These are phyloP conservation scores for Fusarium udum DNA, from an alignment of 2,329 filamentous ascomycete genomes.

Conservation along the genomic window DNA sequence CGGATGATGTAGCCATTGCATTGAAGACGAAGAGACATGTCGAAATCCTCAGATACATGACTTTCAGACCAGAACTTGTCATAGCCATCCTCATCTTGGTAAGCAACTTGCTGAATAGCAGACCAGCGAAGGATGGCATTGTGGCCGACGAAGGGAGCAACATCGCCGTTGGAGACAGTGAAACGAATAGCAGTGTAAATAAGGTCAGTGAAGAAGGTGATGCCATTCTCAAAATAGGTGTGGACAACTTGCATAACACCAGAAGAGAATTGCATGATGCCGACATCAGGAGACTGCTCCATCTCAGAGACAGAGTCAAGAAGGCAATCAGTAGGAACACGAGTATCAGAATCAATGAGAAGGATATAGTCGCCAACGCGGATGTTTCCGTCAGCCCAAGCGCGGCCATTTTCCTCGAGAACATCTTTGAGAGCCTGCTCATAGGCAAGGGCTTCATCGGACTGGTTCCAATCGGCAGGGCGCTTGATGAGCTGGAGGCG, in stretches of 20 bases:
- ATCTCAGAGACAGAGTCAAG: constrained; percentile 84
- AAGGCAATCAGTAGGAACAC: constrained; percentile 79
- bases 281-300: constrained; percentile 81
- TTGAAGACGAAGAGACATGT: constrained; percentile 82
- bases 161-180: constrained; percentile 80
- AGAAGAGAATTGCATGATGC: constrained; percentile 80
- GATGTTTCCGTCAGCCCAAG: constrained; percentile 86
- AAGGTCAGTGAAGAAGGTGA: constrained; percentile 77
- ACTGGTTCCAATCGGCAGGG: constrained; percentile 70
- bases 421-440: constrained; percentile 71
- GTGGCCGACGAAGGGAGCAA: constrained; percentile 83
- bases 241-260: constrained; percentile 82
- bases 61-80: constrained; percentile 86
- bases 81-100: constrained; percentile 74
- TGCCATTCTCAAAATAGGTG: constrained; percentile 76
- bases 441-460: constrained; percentile 74
- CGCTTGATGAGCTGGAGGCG: constrained; percentile 68
- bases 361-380: constrained; percentile 84
- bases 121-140: constrained; percentile 81
- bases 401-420: constrained; percentile 73
- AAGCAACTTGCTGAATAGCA: constrained; percentile 77
- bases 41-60: constrained; percentile 83
- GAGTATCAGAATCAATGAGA: constrained; percentile 81
- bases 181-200: constrained; percentile 82
- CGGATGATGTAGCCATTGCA: constrained; percentile 77